phyloP scores from a whole-genome alignment of 331 rosid genomes.

The Quercus tomentella region DNA sequence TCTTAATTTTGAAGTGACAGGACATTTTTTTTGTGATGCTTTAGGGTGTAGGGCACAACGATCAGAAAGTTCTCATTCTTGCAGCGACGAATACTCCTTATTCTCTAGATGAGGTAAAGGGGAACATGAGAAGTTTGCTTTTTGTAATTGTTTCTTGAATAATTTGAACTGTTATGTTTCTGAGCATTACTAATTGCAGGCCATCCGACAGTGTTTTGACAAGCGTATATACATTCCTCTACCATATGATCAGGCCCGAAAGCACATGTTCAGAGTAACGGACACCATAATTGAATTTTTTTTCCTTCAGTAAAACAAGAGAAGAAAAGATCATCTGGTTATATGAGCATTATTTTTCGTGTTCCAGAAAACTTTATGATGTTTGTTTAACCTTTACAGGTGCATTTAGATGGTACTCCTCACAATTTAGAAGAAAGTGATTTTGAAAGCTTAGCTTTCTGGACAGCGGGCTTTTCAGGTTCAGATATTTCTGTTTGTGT shows the following conservation, averaged over 20 bases:
- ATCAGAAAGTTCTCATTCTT: constrained; percentile 96
- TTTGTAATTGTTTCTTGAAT: not conserved
- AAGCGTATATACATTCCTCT: constrained; percentile 98
- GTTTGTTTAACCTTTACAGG: constrained; percentile 43
- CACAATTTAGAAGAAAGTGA: constrained; percentile 84
- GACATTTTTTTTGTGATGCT: constrained; percentile 18
- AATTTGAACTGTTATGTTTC: constrained; percentile 15
- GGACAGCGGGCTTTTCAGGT: constrained; percentile 95
- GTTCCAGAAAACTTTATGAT: not conserved
- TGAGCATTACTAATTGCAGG: constrained; percentile 50
- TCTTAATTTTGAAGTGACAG: constrained; percentile 11
- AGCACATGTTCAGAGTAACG: constrained; percentile 92
- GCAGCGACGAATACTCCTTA: constrained; percentile 99
- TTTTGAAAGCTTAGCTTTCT: constrained; percentile 76
- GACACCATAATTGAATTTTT: constrained; percentile 21
- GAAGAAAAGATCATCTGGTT: not conserved
- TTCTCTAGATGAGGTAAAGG: constrained; percentile 88
- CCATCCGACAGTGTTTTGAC: constrained; percentile 94
- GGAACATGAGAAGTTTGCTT: not conserved
- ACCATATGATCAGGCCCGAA: constrained; percentile 92
- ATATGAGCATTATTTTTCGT: not conserved
- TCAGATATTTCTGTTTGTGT: constrained; percentile 94
- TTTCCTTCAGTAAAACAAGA: not conserved
- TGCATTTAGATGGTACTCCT: constrained; percentile 98
- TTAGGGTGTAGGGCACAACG: constrained; percentile 94